phyloP scores from a whole-genome alignment of 2,329 filamentous ascomycete genomes.

The Mycosphaerella sp. region DNA sequence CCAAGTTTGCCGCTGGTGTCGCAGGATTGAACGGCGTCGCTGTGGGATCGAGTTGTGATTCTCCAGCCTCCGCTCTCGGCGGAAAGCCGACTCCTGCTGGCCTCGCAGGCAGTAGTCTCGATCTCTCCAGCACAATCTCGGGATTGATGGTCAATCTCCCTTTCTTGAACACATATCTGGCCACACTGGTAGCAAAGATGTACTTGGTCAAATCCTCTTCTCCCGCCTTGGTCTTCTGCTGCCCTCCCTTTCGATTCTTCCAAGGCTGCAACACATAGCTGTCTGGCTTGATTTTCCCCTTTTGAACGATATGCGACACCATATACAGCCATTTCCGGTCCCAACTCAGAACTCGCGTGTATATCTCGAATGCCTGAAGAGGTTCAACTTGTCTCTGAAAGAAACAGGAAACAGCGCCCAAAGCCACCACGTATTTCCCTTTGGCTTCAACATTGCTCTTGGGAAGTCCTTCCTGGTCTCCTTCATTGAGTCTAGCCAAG shows the following conservation, averaged over 20 bases:
- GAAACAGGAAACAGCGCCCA: constrained; percentile 44
- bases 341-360: constrained; percentile 44
- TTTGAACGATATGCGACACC: constrained; percentile 43
- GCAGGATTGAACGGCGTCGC: constrained; percentile 24
- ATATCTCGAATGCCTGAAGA: constrained; percentile 43
- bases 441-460: constrained; percentile 25
- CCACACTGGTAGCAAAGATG: constrained; percentile 45
- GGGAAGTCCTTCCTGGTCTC: constrained; percentile 33
- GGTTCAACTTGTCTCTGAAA: constrained; percentile 45
- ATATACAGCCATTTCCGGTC: constrained; percentile 48
- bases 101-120: constrained; percentile 65
- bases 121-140: constrained; percentile 63
- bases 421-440: constrained; percentile 37
- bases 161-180: constrained; percentile 47
- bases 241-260: constrained; percentile 30
- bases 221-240: constrained; percentile 23
- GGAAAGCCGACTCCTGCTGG: constrained; percentile 50
- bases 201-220: constrained; percentile 37
- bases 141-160: constrained; percentile 75
- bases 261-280: constrained; percentile 44
- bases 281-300: constrained; percentile 38
- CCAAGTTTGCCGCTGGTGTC: constrained; percentile 21
- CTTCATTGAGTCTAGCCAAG: constrained; percentile 35
- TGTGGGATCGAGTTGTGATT: constrained; percentile 7
- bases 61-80: constrained; percentile 24